phyloP scores from a whole-genome alignment of 805 yeast species.

The Saccharomyces kudriavzevii region DNA sequence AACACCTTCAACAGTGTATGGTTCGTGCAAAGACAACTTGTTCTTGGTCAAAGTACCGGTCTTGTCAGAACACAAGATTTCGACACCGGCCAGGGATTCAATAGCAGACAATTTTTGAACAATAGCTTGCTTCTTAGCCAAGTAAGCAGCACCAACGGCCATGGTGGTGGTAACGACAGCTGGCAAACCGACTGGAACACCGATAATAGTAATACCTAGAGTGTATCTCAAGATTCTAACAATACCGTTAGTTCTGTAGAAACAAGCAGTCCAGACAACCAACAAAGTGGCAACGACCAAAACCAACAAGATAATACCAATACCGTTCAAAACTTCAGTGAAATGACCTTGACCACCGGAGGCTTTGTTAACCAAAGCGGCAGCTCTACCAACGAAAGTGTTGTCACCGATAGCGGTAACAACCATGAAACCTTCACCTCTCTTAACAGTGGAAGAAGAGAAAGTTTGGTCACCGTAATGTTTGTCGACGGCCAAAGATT shows the following conservation, averaged over 20 bases:
- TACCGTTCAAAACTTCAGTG: conserved; percentile 95
- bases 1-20: conserved; percentile 96
- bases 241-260: conserved; percentile 84
- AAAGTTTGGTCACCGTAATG: conserved; percentile 76
- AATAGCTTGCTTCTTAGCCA: conserved; percentile 94
- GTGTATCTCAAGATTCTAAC: conserved; percentile 87
- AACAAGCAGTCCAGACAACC: conserved; percentile 86
- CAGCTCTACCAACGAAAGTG: conserved; percentile 96
- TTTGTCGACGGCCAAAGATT: conserved; percentile 92
- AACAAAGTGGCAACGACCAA: conserved; percentile 80
- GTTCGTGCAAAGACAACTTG: conserved; percentile 91
- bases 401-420: conserved; percentile 93
- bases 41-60: conserved; percentile 97
- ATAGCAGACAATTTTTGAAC: conserved; percentile 95
- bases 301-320: conserved; percentile 85
- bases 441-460: conserved; percentile 91
- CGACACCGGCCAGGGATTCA: conserved; percentile 96
- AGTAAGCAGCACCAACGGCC: conserved; percentile 99
- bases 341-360: conserved; percentile 90
- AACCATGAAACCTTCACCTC: conserved; percentile 91
- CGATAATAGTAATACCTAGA: conserved; percentile 89
- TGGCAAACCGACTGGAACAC: conserved; percentile 98
- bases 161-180: conserved; percentile 97
- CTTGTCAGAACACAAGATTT: conserved; percentile 94
- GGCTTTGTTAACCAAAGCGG: conserved; percentile 92